Conservation (phyloP, 129 eudicot species). For the Daucus carota region DH1_v3.0 NC_030383.2:48082001-48082500, state of each 20-base stretch:
- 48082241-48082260: background rate
- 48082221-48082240: background rate
- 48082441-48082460: background rate
- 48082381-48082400: background rate
- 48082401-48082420: background rate
- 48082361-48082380: background rate
- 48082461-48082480: background rate
- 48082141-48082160: background rate
- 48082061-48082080: background rate
- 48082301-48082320: background rate
- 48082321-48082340: background rate
- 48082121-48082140: background rate
- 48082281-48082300: background rate
- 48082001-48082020: background rate
- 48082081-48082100: constrained; percentile 6
- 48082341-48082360: background rate
- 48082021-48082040: background rate
- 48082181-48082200: background rate
- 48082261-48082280: background rate
- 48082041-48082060: background rate
- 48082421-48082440: background rate
- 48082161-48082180: background rate
- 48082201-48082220: background rate
- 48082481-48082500: background rate
- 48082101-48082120: background rate